Base-by-base conservation (phyloP, 768 basidiomycete genomes). In the Austroboletus eburneus region DNA sequence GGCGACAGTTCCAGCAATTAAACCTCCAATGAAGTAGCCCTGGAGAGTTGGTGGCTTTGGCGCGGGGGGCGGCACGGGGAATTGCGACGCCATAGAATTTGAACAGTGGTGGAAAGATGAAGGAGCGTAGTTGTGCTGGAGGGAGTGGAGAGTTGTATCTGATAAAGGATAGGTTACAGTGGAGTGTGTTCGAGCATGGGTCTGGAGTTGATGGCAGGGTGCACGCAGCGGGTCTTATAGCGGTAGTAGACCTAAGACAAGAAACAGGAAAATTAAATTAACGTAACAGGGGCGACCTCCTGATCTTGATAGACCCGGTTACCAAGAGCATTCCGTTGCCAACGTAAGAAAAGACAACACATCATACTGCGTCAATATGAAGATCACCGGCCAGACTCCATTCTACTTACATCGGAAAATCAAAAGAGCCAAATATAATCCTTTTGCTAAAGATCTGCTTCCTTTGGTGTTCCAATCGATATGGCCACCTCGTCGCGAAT, bases 11-110 rank as follows among this genome's bases (percentile, higher is more conserved):
- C 46, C 55, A 0, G 36, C 58, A 10, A 52, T 39, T 4, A 71
- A 65, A 55, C 78, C 83, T 43, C 65, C 76, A 39, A 83, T 73
- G 54, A 73, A 70, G 18, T 71, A 59, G 5, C 73, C 63, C 37
- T 49, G 52, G n/a, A 35, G 9, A 32, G 13, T 13, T 6, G 13
- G 4, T 4, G 7, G 4, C 8, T 32, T 32, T 32, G 30, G 13
- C 30, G 3, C 30, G 8, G 8, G 25, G 30, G 12, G 7, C 27
- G 27, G 27, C 5, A 27, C 13, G 13, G 30, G 30, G 8, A 13
- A n/a, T n/a, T 32, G 14, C 30, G 59, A 46, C 6, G 63, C 56
- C 55, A 65, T 66, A 17, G 27, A 43, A 13, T 47, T 29, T 17
- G 41, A 20, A 38, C n/a, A 16, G 20, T 39, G 27, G 18, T 2